Conservation (phyloP, 768 basidiomycete species). For the Stropharia rugosoannulata region DNA sequence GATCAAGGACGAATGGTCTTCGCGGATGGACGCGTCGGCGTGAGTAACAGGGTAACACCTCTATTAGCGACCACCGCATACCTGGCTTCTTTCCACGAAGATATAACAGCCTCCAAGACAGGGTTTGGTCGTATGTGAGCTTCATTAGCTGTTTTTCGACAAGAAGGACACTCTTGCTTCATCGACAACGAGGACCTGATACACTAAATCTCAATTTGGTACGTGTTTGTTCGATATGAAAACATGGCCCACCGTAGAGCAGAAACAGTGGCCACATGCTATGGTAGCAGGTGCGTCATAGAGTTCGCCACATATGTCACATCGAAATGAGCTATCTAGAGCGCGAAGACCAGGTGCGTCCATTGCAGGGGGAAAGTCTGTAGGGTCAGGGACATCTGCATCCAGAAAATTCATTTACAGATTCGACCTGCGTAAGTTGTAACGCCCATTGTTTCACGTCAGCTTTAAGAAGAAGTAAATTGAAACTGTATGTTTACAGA, state of each 20-base stretch:
- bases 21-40: background rate
- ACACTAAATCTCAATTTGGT: slow-evolving; percentile 47
- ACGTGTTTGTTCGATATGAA: slow-evolving; percentile 1
- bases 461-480: no score
- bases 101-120: slow-evolving; percentile 66
- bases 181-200: slow-evolving; percentile 56
- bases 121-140: slow-evolving; percentile 65
- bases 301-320: slow-evolving; percentile 75
- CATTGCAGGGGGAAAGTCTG: slow-evolving; percentile 58
- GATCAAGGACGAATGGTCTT: slow-evolving; percentile 43
- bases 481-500: no score
- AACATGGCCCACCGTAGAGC: slow-evolving; percentile 56
- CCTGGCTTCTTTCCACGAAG: slow-evolving; percentile 75
- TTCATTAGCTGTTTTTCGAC: slow-evolving; percentile 59
- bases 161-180: slow-evolving; percentile 73
- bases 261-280: slow-evolving; percentile 80
- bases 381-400: slow-evolving; percentile 49
- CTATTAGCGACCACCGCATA: slow-evolving; percentile 26
- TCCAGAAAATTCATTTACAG: slow-evolving; percentile 19
- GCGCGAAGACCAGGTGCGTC: slow-evolving; percentile 53
- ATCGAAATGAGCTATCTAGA: slow-evolving; percentile 67
- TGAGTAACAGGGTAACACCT: slow-evolving; percentile 1
- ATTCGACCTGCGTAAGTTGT: background rate
- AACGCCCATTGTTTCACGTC: no score
- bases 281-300: slow-evolving; percentile 74